Evolutionary conservation across 1,284 basidiomycete genomes (phyloP).

Genomic region (Ceratobasidium sp.): DNA sequence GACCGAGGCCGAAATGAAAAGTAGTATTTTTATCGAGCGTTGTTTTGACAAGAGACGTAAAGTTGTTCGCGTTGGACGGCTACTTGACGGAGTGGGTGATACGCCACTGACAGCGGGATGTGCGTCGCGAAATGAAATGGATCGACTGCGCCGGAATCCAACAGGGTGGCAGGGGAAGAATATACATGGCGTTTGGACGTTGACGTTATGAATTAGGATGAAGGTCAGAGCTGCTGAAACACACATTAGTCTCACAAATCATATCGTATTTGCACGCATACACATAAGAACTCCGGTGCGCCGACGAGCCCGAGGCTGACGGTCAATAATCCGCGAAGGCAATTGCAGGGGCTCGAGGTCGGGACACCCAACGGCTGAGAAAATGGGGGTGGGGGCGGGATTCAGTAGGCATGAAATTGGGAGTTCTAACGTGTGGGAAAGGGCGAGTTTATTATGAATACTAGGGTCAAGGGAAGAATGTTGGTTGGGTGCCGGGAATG

Average conservation of each 20-base stretch:
- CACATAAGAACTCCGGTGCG: neutral
- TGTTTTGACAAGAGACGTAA: neutral
- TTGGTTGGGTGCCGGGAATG: too few species aligned
- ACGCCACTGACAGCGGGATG: slow-evolving; percentile 23
- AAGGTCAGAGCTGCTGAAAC: neutral
- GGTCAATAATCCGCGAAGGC: slow-evolving; percentile 1
- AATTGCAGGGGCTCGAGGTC: neutral
- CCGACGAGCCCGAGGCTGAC: neutral
- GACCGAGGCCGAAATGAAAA: slow-evolving; percentile 23
- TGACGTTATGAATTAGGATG: neutral
- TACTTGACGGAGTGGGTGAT: neutral
- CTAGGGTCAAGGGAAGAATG: neutral
- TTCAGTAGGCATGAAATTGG: neutral
- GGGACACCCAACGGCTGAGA: slow-evolving; percentile 1
- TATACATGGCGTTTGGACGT: neutral
- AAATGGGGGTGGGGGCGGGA: neutral
- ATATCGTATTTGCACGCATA: neutral
- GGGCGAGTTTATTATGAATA: neutral
- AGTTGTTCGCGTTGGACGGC: neutral
- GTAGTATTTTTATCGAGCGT: neutral
- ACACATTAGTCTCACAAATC: neutral
- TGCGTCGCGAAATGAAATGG: slow-evolving; percentile 21
- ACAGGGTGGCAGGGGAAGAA: neutral
- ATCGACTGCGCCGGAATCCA: neutral
- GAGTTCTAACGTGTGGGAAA: neutral